Evolutionary conservation across 768 basidiomycete species (phyloP), one percentile per base, ranked within the genome.

Genomic region (Macrolepiota fuliginosa): DNA sequence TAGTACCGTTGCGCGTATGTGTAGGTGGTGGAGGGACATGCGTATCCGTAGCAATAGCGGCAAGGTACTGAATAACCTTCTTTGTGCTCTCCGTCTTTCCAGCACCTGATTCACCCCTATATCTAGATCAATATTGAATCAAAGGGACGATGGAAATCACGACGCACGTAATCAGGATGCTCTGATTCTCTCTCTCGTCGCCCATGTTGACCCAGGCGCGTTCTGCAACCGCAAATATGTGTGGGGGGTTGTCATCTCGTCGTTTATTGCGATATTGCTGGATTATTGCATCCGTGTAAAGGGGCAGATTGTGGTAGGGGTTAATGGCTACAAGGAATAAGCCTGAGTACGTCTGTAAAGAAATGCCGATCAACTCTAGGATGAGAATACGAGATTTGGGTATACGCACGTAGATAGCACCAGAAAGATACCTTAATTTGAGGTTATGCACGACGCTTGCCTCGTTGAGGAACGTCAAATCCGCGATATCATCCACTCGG

Each of bases 61-160:
- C 96, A 45, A 99, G 86, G 75, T 98, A 99, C 73, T 98, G 97
- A 58, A 99, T 99, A 69, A 98, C 96, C 71, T 98, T 98, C 83
- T 99, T 98, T 13, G 91, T 92, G 76, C 96, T 98, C 72, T 98
- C 97, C 1, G 97, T 99, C 81, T 98, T 99, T 47, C 97, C 97
- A 3, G 97, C 97, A 37, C 97, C 97, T 7, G 97, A 98, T 80
- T 99, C 97, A 46, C 97, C 97, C 9, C 96, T 97, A 67, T 0
- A 22, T 36, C 17, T 50, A 47, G n/a, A 54, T 36, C 6, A 29
- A 46, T 70, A 10, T 65, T 62, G 50, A 32, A 56, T 46, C 63
- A 46, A 54, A 9, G 37, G 13, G 25, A 52, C n/a, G 25, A 10
- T 22, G 40, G 17, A 57, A 46, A 49, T 54, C 39, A 54, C 17